A percentile compares a stretch with the other conserved stretches of the same genome.
Evolutionary conservation across 306 rosid species (phyloP).

Genomic region (Prunus padus): DNA sequence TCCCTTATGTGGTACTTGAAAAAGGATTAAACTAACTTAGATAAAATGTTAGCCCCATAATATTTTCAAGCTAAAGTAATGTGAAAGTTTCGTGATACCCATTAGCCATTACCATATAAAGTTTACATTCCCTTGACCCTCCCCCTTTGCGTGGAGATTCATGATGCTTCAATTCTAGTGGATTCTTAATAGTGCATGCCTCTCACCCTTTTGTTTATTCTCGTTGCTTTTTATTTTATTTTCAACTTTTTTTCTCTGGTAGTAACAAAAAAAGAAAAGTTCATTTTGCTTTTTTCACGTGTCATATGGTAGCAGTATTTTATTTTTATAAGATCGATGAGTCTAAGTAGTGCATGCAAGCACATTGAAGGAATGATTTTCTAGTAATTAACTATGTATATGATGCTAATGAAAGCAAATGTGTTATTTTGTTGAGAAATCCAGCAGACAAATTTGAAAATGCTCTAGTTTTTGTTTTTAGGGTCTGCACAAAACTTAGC

Average conservation of each 20-base stretch:
- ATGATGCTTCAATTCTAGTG: slow-evolving; percentile 59
- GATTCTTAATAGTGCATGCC: slow-evolving; percentile 66
- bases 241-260: neutral
- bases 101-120: slow-evolving; percentile 31
- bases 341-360: slow-evolving; percentile 17
- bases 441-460: no score
- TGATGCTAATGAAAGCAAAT: neutral
- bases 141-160: slow-evolving; percentile 59
- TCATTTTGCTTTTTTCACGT: slow-evolving; percentile 59
- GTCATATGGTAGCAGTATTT: slow-evolving; percentile 34
- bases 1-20: neutral
- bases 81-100: slow-evolving; percentile 43
- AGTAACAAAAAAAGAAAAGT: slow-evolving; percentile 40
- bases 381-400: no score
- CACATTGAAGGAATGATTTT: neutral
- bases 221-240: slow-evolving; percentile 24
- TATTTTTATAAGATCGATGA: slow-evolving; percentile 30
- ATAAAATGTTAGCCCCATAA: slow-evolving; percentile 22
- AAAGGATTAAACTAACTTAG: slow-evolving; percentile 52
- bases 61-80: slow-evolving; percentile 37
- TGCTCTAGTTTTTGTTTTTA: neutral
- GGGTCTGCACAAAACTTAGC: neutral
- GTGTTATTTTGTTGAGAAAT: neutral
- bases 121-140: slow-evolving; percentile 22
- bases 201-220: slow-evolving; percentile 47